phyloP scores from a whole-genome alignment of 352 stramenopile genomes.

The Pythium insidiosum region DNA sequence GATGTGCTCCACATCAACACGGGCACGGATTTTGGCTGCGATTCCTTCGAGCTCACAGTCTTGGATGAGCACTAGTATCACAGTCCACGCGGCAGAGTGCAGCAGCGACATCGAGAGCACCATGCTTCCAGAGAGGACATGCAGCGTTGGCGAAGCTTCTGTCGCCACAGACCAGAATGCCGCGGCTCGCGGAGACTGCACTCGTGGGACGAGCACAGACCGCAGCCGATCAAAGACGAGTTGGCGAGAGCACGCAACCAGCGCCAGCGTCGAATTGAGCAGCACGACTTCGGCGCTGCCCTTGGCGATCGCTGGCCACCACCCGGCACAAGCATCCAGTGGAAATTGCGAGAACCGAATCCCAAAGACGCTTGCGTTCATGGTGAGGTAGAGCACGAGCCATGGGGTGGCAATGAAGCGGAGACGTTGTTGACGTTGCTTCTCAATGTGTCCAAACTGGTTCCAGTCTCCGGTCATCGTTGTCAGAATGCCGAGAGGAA shows the following conservation, averaged over 20 bases:
- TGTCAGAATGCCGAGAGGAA: too few species aligned
- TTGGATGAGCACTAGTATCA: too few species aligned
- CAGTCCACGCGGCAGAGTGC: slow-evolving; percentile 26
- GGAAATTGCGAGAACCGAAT: slow-evolving; percentile 20
- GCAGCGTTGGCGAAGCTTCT: slow-evolving; percentile 28
- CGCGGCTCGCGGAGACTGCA: too few species aligned
- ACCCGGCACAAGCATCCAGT: slow-evolving; percentile 15
- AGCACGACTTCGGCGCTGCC: slow-evolving; percentile 29
- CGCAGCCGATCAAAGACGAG: slow-evolving; percentile 16
- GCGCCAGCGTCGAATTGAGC: slow-evolving; percentile 23
- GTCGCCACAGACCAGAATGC: too few species aligned
- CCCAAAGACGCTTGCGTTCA: slow-evolving; percentile 17
- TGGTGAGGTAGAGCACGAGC: slow-evolving; percentile 17
- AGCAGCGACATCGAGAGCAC: slow-evolving; percentile 19
- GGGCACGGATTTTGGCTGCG: too few species aligned
- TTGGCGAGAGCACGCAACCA: slow-evolving; percentile 29
- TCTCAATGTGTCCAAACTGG: too few species aligned
- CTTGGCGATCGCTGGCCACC: slow-evolving; percentile 26
- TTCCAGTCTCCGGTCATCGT: too few species aligned
- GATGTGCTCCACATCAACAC: too few species aligned
- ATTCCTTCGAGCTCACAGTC: too few species aligned
- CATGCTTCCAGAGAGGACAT: slow-evolving; percentile 23
- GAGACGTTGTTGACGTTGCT: too few species aligned
- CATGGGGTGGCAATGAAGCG: too few species aligned
- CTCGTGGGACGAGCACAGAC: too few species aligned